These are phyloP conservation scores for Solioccasus polychromus DNA, from an alignment of 768 basidiomycete species.

Conservation along the genomic window DNA sequence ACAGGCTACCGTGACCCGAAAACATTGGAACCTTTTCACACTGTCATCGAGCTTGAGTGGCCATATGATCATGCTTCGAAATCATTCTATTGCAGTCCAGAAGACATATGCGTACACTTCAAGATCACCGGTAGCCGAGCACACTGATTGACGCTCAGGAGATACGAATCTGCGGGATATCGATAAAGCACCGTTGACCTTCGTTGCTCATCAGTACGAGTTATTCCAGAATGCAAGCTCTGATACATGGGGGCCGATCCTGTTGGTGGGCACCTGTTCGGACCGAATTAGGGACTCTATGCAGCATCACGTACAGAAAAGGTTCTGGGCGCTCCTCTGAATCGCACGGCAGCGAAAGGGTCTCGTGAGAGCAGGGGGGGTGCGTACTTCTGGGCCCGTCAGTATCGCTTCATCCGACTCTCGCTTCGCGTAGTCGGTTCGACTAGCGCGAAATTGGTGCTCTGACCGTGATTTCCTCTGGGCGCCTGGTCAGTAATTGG, in stretches of 20 bases:
- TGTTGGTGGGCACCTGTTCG: no score
- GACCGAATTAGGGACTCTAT: no score
- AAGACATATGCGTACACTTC: no score
- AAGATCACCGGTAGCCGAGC: conserved; percentile 7
- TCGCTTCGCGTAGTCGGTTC: conserved; percentile 4
- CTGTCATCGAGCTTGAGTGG: neutral
- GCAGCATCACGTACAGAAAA: conserved; percentile 18
- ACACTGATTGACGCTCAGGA: conserved; percentile 2
- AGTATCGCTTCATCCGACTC: neutral
- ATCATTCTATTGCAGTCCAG: neutral
- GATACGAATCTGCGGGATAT: conserved; percentile 11
- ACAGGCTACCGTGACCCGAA: neutral
- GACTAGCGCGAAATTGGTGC: no score
- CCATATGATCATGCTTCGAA: conserved; percentile 6
- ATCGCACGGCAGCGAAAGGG: neutral
- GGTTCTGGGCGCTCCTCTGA: conserved; percentile 2
- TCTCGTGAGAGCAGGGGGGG: conserved; percentile 9
- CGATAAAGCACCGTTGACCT: neutral
- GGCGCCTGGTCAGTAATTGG: conserved; percentile 1
- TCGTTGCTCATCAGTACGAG: no score
- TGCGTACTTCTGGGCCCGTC: neutral
- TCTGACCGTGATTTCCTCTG: no score
- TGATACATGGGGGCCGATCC: no score
- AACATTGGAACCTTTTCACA: neutral
- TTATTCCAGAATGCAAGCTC: no score